These are phyloP conservation scores for Tetrapisispora pingtungensis DNA, from an alignment of 805 yeast genomes.

Conservation along the genomic window DNA sequence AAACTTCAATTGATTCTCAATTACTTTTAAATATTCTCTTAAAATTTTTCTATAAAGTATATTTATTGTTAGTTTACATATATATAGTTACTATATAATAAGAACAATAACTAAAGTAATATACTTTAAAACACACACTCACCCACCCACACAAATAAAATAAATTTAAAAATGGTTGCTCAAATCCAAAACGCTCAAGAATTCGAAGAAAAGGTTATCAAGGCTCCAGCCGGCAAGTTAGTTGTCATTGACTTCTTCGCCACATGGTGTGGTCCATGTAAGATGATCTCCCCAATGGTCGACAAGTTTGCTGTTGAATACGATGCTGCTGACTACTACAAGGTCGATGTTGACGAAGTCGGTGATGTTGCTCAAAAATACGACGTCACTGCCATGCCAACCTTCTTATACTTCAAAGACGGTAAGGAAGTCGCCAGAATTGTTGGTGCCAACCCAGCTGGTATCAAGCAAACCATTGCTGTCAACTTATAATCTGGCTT, in stretches of 20 bases:
- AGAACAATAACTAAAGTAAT: background rate
- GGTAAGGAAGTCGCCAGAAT: conserved; percentile 74
- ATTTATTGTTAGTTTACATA: too few relatives aligned
- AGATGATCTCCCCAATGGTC: conserved; percentile 89
- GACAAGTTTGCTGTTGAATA: conserved; percentile 65
- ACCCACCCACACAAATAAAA: conserved; percentile 1
- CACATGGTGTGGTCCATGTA: conserved; percentile 99
- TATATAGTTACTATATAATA: too few relatives aligned
- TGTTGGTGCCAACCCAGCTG: conserved; percentile 84
- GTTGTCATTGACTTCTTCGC: conserved; percentile 95
- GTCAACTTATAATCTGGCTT: conserved; percentile 39
- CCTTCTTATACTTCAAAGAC: conserved; percentile 65
- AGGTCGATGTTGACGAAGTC: conserved; percentile 85
- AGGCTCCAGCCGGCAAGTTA: conserved; percentile 50
- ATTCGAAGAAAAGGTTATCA: conserved; percentile 51
- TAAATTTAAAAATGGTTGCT: conserved; percentile 39
- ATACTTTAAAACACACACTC: background rate
- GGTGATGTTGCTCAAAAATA: conserved; percentile 61
- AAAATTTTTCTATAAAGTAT: too few relatives aligned
- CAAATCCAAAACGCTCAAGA: conserved; percentile 43
- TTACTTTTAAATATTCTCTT: too few relatives aligned
- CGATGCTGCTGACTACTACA: conserved; percentile 61
- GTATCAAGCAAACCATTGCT: conserved; percentile 59
- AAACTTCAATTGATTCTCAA: too few relatives aligned
- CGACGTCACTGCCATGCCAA: conserved; percentile 55